Evolutionary conservation across 164 flowering plant species (phyloP).

Genomic region (Umbellularia californica): DNA sequence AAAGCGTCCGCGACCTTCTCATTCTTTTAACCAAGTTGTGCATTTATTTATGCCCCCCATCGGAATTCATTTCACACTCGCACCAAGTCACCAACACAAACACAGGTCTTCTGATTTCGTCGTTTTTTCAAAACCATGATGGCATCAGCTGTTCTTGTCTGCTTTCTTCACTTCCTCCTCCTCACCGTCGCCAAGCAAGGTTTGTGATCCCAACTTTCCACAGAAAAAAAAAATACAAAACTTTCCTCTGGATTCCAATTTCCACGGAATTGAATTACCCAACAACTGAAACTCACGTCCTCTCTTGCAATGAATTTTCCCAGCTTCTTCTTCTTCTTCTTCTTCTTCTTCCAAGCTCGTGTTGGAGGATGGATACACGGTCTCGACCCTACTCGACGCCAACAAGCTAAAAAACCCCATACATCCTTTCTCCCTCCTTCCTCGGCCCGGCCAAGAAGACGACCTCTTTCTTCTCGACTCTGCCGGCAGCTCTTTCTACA

Average conservation of each 20-base stretch:
- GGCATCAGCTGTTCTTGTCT: background rate
- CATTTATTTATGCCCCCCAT: too few relatives aligned
- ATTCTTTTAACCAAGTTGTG: too few relatives aligned
- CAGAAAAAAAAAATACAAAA: too few relatives aligned
- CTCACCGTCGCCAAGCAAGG: background rate
- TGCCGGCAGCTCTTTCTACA: constrained; percentile 46
- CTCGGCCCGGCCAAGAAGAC: constrained; percentile 34
- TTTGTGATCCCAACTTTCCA: too few relatives aligned
- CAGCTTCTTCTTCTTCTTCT: background rate
- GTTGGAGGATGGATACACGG: constrained; percentile 67
- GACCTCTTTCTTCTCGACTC: constrained; percentile 62
- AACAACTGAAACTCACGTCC: too few relatives aligned
- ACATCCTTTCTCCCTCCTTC: constrained; percentile 46
- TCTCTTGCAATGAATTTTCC: background rate
- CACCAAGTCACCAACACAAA: too few relatives aligned
- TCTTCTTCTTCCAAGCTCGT: constrained; percentile 28
- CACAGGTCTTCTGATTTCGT: too few relatives aligned
- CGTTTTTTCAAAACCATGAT: too few relatives aligned
- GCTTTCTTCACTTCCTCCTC: constrained; percentile 6
- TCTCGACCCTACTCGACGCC: constrained; percentile 57
- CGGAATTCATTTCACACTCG: too few relatives aligned
- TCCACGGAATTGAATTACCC: too few relatives aligned
- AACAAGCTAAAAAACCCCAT: constrained; percentile 31
- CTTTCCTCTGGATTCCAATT: too few relatives aligned
- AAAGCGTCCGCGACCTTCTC: too few relatives aligned